Base-by-base conservation (phyloP, 345 rosid species). In the Erysimum cheiranthoides region DNA sequence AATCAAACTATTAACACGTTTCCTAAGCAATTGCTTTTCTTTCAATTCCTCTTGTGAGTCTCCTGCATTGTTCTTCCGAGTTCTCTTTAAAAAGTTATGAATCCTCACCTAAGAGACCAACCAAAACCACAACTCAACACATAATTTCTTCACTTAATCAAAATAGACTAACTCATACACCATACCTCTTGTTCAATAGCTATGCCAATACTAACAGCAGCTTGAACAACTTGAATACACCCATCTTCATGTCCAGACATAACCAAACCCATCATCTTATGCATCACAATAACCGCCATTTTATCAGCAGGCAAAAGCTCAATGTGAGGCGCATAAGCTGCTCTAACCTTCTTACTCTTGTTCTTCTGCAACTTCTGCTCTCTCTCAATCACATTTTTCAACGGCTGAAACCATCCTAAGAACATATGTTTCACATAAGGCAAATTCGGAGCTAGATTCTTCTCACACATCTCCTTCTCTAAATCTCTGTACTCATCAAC, bases 261-360 rank as follows among this genome's bases (percentile, higher is more conserved):
- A 67, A 90, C 66, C 82, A 94, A 71, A 32, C 83, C 90, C 95
- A 94, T 87, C 92, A 92, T 87, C 87, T 92, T 94, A 68, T 94
- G 96, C 98, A 94, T 94, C 52, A 90, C 90, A 75, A 94, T 90
- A 46, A 94, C 82, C 1, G 97, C 98, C 95, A 94, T 90, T 79
- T 92, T 94, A 78, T 94, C 98, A 5, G 95, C 86, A 2, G 98
- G 90, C 60, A 94, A 73, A 70, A 86, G 82, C 14, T 88, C 95
- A 18, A 94, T 86, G 42, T 92, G 86, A 11, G 93, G 97, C 0
- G 97, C 91, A 74, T 87, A 92, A 3, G 96, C 94, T 0, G 91
- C 88, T 86, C 84, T 88, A 40, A 83, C 82, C 56, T 82, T 90
- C 80, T 84, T 85, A 43, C 73, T 82, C 83, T 87, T 80, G 34